phyloP scores from a whole-genome alignment of 1,139 yeast genomes.

The Pneumocystis oryctolagi region DNA sequence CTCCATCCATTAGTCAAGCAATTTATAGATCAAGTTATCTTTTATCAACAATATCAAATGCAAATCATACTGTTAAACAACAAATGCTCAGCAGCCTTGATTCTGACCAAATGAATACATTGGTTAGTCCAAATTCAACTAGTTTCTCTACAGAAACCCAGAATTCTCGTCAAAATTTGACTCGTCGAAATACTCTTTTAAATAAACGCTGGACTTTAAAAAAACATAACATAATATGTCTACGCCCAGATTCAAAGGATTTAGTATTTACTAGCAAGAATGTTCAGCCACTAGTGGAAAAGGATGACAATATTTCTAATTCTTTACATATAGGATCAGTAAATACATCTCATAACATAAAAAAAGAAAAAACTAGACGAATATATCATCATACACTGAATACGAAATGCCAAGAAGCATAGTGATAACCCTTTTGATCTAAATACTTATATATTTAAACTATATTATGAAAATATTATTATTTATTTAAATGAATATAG shows the following conservation, averaged over 20 bases:
- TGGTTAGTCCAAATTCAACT: background rate
- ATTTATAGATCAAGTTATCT: constrained; percentile 35
- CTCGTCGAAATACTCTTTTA: background rate
- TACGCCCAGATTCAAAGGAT: background rate
- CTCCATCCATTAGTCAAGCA: constrained; percentile 41
- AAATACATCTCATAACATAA: background rate
- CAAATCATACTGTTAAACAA: background rate
- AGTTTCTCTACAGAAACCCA: background rate
- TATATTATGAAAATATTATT: background rate
- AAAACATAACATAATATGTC: background rate
- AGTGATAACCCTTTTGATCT: background rate
- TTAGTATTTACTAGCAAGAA: background rate
- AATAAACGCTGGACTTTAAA: background rate
- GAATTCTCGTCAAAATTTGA: background rate
- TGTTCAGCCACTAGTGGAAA: background rate
- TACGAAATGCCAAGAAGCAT: background rate
- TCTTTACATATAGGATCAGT: background rate
- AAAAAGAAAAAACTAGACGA: background rate
- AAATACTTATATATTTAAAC: background rate
- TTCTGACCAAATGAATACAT: background rate
- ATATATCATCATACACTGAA: background rate
- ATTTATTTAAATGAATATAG: background rate
- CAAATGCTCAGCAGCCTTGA: background rate
- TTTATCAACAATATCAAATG: background rate
- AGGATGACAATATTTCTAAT: background rate